Conservation (phyloP, 345 rosid species). For the Eucalyptus pumila region DNA sequence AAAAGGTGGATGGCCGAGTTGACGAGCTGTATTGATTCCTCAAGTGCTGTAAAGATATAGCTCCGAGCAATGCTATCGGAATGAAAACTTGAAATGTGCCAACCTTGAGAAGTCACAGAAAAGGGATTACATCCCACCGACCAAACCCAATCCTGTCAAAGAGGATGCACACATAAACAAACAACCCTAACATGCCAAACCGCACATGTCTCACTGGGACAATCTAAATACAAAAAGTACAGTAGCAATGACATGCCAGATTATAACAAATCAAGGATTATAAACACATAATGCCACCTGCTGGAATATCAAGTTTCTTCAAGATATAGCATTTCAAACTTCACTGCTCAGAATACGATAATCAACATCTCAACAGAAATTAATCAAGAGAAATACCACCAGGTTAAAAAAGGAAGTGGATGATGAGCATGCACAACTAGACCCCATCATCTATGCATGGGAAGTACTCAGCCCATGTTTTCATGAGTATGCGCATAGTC, state of each 20-base stretch:
- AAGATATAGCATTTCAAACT: not conserved
- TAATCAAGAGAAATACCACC: not conserved
- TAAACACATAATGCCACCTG: not conserved
- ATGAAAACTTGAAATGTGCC: conserved; percentile 83
- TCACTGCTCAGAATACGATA: not conserved
- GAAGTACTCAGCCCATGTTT: not conserved
- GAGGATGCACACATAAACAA: not conserved
- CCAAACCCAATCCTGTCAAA: conserved; percentile 92
- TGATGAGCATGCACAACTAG: not conserved
- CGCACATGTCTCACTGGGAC: not conserved
- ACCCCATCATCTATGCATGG: not conserved
- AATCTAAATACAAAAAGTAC: not conserved
- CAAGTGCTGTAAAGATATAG: conserved; percentile 78
- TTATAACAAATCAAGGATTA: not conserved
- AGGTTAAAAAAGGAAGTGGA: not conserved
- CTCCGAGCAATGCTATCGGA: conserved; percentile 89
- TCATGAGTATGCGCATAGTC: not conserved
- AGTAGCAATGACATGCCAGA: not conserved
- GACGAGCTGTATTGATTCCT: conserved; percentile 74
- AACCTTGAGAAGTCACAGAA: conserved; percentile 78
- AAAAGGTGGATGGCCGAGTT: conserved; percentile 79
- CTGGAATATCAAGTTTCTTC: not conserved
- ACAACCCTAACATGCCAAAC: not conserved
- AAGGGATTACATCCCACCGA: conserved; percentile 92
- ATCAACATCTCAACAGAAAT: not conserved